phyloP scores from a whole-genome alignment of 148 eudicot species.

The Dianthus caryophyllus region DNA sequence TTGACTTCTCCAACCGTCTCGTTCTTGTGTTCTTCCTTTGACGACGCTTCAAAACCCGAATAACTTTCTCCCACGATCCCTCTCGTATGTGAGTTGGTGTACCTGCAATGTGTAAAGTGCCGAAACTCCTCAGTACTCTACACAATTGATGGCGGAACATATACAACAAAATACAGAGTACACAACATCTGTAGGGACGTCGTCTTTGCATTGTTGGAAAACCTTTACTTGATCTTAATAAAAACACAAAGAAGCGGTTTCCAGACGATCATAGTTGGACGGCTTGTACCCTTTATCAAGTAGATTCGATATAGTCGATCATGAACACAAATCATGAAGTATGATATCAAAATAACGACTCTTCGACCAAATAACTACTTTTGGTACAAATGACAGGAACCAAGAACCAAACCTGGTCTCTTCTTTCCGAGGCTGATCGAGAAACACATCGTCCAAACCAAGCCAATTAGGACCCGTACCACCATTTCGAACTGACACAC shows the following conservation, averaged over 20 bases:
- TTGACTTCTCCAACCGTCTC: not conserved
- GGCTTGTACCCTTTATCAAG: no score
- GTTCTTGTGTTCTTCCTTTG: not conserved
- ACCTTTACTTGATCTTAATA: no score
- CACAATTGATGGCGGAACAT: no score
- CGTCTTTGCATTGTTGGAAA: no score
- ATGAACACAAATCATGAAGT: no score
- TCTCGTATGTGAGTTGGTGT: conserved; percentile 10
- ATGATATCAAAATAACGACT: no score
- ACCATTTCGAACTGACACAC: conserved; percentile 14
- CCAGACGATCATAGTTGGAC: no score
- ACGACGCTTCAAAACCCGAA: conserved; percentile 1
- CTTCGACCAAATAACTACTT: no score
- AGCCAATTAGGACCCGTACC: conserved; percentile 15
- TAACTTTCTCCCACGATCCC: not conserved
- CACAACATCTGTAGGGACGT: no score
- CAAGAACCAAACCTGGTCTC: conserved; percentile 18
- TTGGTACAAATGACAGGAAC: not conserved
- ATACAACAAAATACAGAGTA: no score
- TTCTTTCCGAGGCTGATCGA: conserved; percentile 11
- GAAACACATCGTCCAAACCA: conserved; percentile 17
- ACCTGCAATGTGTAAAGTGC: conserved; percentile 3
- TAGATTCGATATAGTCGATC: no score
- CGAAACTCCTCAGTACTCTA: not conserved
- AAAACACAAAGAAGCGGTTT: no score